phyloP scores from a whole-genome alignment of 768 basidiomycete genomes.

The Collybiopsis luxurians region DNA sequence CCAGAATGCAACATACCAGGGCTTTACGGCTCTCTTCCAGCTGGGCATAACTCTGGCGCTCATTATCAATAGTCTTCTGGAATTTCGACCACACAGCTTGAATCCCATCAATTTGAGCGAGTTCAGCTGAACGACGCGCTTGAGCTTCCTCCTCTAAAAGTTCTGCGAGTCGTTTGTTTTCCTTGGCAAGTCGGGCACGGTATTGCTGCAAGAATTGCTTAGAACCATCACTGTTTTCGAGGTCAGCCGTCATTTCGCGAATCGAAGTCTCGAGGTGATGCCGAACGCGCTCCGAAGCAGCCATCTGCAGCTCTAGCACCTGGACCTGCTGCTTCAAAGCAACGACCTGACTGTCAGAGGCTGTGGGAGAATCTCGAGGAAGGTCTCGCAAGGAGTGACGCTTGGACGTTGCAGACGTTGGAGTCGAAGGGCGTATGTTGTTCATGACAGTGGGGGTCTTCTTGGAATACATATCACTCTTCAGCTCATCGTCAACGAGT shows the following conservation, averaged over 20 bases:
- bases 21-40: conserved; percentile 72
- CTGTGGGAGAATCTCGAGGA: conserved; percentile 30
- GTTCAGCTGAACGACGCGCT: conserved; percentile 57
- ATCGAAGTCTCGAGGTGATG: conserved; percentile 61
- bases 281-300: conserved; percentile 63
- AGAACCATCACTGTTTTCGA: conserved; percentile 65
- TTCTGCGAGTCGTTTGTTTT: conserved; percentile 53
- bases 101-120: conserved; percentile 61
- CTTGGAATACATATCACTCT: conserved; percentile 43
- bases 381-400: conserved; percentile 33
- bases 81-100: conserved; percentile 68
- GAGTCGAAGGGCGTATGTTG: conserved; percentile 49
- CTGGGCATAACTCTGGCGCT: conserved; percentile 59
- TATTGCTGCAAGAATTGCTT: conserved; percentile 60
- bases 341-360: conserved; percentile 46
- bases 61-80: conserved; percentile 53
- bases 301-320: conserved; percentile 65
- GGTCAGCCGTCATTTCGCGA: conserved; percentile 55
- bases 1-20: conserved; percentile 42
- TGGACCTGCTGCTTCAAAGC: conserved; percentile 64
- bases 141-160: conserved; percentile 62
- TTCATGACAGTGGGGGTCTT: conserved; percentile 33
- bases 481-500: conserved; percentile 54
- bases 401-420: conserved; percentile 27
- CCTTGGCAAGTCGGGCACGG: conserved; percentile 51